These are phyloP conservation scores for Capronia coronata DNA, from an alignment of 2,329 filamentous ascomycete species.

Conservation along the genomic window DNA sequence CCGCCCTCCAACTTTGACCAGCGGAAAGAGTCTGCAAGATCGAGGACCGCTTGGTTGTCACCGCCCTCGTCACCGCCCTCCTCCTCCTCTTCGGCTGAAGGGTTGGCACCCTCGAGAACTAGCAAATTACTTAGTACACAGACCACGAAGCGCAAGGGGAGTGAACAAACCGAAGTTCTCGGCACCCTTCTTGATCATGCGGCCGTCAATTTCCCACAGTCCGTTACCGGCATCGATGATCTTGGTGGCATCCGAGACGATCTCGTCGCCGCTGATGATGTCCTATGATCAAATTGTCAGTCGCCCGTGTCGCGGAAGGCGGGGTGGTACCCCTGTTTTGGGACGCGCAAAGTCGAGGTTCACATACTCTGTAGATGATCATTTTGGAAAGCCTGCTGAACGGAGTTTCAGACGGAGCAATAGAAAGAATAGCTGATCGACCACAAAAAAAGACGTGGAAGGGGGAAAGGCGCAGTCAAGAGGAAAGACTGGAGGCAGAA, in stretches of 20 bases:
- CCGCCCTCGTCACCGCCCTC: conserved; percentile 64
- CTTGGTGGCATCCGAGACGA: conserved; percentile 91
- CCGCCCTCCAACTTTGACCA: conserved; percentile 49
- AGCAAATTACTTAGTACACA: background rate
- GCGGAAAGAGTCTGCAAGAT: conserved; percentile 89
- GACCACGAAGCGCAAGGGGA: background rate
- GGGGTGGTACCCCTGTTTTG: background rate
- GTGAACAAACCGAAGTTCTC: conserved; percentile 62
- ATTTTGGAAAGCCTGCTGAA: conserved; percentile 49
- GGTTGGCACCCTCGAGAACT: conserved; percentile 70
- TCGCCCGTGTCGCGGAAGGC: conserved; percentile 1
- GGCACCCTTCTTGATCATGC: conserved; percentile 74
- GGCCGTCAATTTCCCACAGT: conserved; percentile 86
- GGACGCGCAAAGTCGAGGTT: conserved; percentile 9
- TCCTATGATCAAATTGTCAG: conserved; percentile 54
- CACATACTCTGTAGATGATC: conserved; percentile 64
- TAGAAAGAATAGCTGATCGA: conserved; percentile 26
- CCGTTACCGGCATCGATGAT: conserved; percentile 72
- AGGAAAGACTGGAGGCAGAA: conserved; percentile 29
- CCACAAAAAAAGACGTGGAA: conserved; percentile 42
- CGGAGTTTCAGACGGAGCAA: conserved; percentile 10
- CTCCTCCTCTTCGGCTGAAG: conserved; percentile 73
- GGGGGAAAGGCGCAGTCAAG: conserved; percentile 28
- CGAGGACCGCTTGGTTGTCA: conserved; percentile 66
- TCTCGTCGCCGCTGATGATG: conserved; percentile 81